These are phyloP conservation scores for Brasilioporus rufonigricans DNA, from an alignment of 768 basidiomycete species.

Conservation along the genomic window DNA sequence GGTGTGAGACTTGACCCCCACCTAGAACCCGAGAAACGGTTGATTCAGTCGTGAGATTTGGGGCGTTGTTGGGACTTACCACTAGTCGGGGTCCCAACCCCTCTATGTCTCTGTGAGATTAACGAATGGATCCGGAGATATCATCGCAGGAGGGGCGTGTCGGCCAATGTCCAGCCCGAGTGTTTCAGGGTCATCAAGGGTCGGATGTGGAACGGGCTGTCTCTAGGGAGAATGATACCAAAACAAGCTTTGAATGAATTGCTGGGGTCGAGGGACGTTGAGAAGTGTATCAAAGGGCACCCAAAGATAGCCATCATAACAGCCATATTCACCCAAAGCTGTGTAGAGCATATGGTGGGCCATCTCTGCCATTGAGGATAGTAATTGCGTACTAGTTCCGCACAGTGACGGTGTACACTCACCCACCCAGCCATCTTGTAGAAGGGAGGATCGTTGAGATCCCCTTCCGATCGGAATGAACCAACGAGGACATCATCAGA, in stretches of 20 bases:
- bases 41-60: slow-evolving; percentile 6
- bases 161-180: slow-evolving; percentile 18
- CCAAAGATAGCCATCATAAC: slow-evolving; percentile 53
- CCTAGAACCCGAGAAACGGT: slow-evolving; percentile 27
- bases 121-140: slow-evolving; percentile 40
- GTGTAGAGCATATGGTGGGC: slow-evolving; percentile 55
- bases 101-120: slow-evolving; percentile 40
- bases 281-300: slow-evolving; percentile 50
- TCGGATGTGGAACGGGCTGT: slow-evolving; percentile 41
- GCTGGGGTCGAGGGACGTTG: slow-evolving; percentile 46
- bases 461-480: slow-evolving; percentile 44
- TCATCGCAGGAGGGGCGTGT: slow-evolving; percentile 39
- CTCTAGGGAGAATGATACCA: slow-evolving; percentile 53
- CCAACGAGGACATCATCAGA: slow-evolving; percentile 52
- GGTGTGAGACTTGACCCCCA: slow-evolving; percentile 37
- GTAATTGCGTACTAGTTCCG: neutral
- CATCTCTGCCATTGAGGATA: slow-evolving; percentile 29
- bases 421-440: slow-evolving; percentile 47
- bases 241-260: slow-evolving; percentile 43
- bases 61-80: slow-evolving; percentile 29
- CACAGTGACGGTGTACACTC: slow-evolving; percentile 6
- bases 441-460: slow-evolving; percentile 34
- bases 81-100: slow-evolving; percentile 43
- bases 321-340: slow-evolving; percentile 39
- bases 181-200: slow-evolving; percentile 20